Percentiles rank a stretch among this genome's conserved stretches.
Evolutionary conservation across 257 asterid species (phyloP).

Genomic region (Forsythia suspensa): DNA sequence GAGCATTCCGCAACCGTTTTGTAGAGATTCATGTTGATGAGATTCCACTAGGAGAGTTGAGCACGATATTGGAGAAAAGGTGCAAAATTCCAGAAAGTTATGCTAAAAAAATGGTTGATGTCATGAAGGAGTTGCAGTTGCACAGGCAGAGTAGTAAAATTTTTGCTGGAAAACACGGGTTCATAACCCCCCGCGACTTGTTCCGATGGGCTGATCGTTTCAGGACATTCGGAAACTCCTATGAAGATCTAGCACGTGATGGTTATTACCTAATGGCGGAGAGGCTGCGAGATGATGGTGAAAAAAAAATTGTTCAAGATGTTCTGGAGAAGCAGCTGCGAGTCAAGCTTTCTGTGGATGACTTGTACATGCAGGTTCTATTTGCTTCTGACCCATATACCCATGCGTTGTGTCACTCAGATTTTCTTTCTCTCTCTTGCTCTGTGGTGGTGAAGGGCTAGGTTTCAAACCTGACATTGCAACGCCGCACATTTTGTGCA

Average conservation of each 20-base stretch:
- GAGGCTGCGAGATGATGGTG: constrained; percentile 79
- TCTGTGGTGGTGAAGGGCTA: background rate
- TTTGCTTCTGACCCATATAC: constrained; percentile 13
- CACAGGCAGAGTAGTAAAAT: constrained; percentile 85
- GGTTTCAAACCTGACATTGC: background rate
- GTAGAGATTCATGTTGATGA: constrained; percentile 99
- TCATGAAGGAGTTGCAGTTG: constrained; percentile 91
- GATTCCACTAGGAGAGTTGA: constrained; percentile 86
- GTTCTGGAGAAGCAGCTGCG: constrained; percentile 63
- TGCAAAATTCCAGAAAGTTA: constrained; percentile 66
- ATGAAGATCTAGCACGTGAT: constrained; percentile 81
- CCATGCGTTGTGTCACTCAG: background rate
- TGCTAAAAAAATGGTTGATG: constrained; percentile 78
- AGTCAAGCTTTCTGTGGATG: constrained; percentile 49
- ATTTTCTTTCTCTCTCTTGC: background rate
- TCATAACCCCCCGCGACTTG: constrained; percentile 94
- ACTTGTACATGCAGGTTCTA: constrained; percentile 73
- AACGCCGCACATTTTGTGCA: background rate
- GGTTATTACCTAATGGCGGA: constrained; percentile 92
- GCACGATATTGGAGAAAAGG: constrained; percentile 66
- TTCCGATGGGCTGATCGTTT: constrained; percentile 94
- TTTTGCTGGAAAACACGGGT: constrained; percentile 98
- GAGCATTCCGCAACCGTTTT: constrained; percentile 98
- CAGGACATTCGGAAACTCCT: constrained; percentile 48
- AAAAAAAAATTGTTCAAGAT: constrained; percentile 64